These are phyloP conservation scores for Blechomonas ayalai DNA, from an alignment of 208 protist genomes.

Conservation along the genomic window DNA sequence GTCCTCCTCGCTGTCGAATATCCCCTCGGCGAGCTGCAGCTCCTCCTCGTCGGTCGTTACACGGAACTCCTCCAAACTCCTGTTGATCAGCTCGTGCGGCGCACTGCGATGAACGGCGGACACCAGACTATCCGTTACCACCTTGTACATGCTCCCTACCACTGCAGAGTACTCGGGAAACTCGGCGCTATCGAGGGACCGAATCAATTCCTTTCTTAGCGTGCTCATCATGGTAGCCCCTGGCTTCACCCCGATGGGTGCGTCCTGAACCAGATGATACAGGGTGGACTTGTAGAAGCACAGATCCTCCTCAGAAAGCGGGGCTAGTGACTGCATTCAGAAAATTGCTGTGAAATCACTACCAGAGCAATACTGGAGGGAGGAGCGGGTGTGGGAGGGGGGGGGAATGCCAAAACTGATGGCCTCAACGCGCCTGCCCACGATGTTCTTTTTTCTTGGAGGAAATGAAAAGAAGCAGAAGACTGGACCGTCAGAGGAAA, in stretches of 20 bases:
- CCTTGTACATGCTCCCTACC: slow-evolving; percentile 74
- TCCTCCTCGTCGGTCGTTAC: slow-evolving; percentile 84
- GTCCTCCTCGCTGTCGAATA: slow-evolving; percentile 75
- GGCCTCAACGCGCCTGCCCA: too few species aligned
- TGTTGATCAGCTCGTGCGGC: slow-evolving; percentile 81
- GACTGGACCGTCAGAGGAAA: too few species aligned
- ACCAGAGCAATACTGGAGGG: too few species aligned
- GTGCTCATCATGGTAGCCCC: slow-evolving; percentile 69
- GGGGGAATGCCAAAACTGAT: too few species aligned
- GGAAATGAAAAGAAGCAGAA: slow-evolving; percentile 15
- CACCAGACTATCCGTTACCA: slow-evolving; percentile 73
- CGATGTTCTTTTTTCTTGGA: too few species aligned
- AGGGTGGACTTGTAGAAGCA: slow-evolving; percentile 74
- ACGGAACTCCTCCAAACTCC: slow-evolving; percentile 44
- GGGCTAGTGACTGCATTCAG: slow-evolving; percentile 7
- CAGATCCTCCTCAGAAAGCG: slow-evolving; percentile 30
- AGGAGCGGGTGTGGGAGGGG: too few species aligned
- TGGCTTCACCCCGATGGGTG: slow-evolving; percentile 48
- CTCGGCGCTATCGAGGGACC: slow-evolving; percentile 48
- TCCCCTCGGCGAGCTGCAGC: slow-evolving; percentile 51
- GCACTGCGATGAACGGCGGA: slow-evolving; percentile 69
- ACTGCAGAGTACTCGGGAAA: slow-evolving; percentile 55
- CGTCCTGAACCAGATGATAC: slow-evolving; percentile 62
- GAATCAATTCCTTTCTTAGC: slow-evolving; percentile 66
- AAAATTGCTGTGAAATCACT: too few species aligned